phyloP scores from a whole-genome alignment of 305 asterid genomes.

The Ilex paraguariensis region DNA sequence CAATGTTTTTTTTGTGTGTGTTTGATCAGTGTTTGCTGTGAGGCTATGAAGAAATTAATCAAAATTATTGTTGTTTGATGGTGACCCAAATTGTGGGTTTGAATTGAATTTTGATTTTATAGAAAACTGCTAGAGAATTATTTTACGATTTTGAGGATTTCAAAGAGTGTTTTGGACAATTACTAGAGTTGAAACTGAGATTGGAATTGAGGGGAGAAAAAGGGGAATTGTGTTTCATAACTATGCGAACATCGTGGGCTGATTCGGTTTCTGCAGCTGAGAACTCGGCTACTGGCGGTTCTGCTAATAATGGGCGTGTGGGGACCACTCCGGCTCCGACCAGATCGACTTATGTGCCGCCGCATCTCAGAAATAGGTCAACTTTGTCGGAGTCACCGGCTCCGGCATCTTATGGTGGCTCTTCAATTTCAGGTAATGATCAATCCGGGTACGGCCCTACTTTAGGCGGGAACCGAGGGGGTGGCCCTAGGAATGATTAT shows the following conservation, averaged over 20 bases:
- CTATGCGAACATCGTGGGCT: conserved; percentile 90
- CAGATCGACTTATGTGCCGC: conserved; percentile 64
- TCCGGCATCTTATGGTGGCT: conserved; percentile 45
- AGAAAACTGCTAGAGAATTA: too few species aligned
- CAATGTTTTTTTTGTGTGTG: too few species aligned
- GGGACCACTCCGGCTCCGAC: conserved; percentile 5
- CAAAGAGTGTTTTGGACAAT: too few species aligned
- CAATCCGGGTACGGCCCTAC: conserved; percentile 38
- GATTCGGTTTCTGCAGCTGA: conserved; percentile 59
- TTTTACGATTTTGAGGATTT: too few species aligned
- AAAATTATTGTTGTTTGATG: too few species aligned
- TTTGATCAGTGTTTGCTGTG: too few species aligned
- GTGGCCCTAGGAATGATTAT: conserved; percentile 46
- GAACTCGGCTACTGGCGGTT: conserved; percentile 39
- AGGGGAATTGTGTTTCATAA: conserved; percentile 28
- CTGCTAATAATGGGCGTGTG: conserved; percentile 29
- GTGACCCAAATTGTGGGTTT: too few species aligned
- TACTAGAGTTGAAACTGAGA: too few species aligned
- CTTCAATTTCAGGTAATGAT: conserved; percentile 42
- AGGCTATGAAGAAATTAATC: too few species aligned
- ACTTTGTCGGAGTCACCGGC: conserved; percentile 41
- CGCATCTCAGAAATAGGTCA: conserved; percentile 81
- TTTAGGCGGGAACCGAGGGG: conserved; percentile 42
- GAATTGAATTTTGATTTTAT: too few species aligned
- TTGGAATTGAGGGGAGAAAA: conserved; percentile 11